Base-by-base conservation (phyloP, 2,329 filamentous ascomycete species). In the Xenoacremonium recifei region DNA sequence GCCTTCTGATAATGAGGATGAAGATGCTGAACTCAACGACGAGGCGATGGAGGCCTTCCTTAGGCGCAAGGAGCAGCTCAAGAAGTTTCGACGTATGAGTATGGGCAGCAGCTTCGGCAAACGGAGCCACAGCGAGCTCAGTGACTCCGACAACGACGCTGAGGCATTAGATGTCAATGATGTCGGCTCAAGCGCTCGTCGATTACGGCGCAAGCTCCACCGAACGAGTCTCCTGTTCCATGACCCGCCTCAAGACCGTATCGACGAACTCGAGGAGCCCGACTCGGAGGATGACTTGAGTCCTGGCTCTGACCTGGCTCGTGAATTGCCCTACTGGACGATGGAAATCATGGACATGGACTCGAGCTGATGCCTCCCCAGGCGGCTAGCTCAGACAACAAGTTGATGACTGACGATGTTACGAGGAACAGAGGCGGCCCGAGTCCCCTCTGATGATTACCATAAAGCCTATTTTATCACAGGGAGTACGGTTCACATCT, bases 31-130 rank as follows among this genome's bases (percentile, higher is more conserved):
- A 21, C 58, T 61, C 10, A 60, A 59, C 32, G 60, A 62, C 34
- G 42, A 62, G 5, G 62, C 29, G 7, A 67, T 72, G 36, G 59
- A 62, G 18, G 60, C 65, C 18, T 73, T 73, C 31, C 53, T 67
- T 13, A 62, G 58, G 48, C 62, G 61, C 43, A 69, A 69, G 36
- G 68, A 70, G 25, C 69, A 70, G 37, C 62, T 71, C 25, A 68
- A 63, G 39, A 67, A 73, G 38, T 64, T 63, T 21, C 68, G 68
- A 30, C 66, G 75, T 18, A 69, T 75, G 57, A 76, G 70, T 39
- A 70, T 72, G 51, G 74, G 75, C 35, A 77, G 74, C 50, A 77
- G 73, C 58, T 72, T 77, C 40, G 72, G 73, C 49, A 79, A 79
- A 62, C 67, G 75, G 27, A 77, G 73, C 19, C 71, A 77, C 49